Percentiles rank a stretch among this genome's conserved stretches.
Conservation (phyloP, 2,329 filamentous ascomycete genomes). For the Pyricularia sp. region DNA sequence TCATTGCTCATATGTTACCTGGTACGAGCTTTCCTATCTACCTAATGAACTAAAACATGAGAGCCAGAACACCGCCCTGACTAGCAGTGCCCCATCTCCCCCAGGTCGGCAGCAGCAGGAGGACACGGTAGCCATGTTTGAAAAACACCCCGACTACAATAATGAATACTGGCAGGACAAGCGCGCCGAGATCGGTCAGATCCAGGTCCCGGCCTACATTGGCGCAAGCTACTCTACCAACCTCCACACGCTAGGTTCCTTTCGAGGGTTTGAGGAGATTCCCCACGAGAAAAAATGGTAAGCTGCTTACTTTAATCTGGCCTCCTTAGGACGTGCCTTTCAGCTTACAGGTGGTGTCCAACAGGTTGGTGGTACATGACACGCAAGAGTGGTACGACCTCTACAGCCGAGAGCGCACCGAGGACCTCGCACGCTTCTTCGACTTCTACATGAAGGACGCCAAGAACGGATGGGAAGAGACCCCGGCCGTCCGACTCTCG, state of each 20-base stretch:
- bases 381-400: slow-evolving; percentile 21
- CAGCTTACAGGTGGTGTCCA: not conserved
- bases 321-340: too few relatives aligned
- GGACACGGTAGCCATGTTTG: not conserved
- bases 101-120: not conserved
- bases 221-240: slow-evolving; percentile 15
- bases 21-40: not conserved
- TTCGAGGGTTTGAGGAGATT: slow-evolving; percentile 12
- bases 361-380: slow-evolving; percentile 13
- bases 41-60: too few relatives aligned
- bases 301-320: not conserved
- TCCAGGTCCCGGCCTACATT: slow-evolving; percentile 15
- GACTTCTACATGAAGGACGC: slow-evolving; percentile 12
- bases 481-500: slow-evolving; percentile 6
- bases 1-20: not conserved
- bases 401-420: slow-evolving; percentile 11
- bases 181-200: slow-evolving; percentile 11
- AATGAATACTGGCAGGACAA: slow-evolving; percentile 9
- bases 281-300: slow-evolving; percentile 9
- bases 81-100: not conserved
- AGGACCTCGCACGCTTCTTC: slow-evolving; percentile 15
- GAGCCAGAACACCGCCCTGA: not conserved
- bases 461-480: slow-evolving; percentile 12
- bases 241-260: slow-evolving; percentile 14
- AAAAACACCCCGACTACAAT: not conserved